These are phyloP conservation scores for Miscanthus lutarioriparius DNA, from an alignment of 176 grass and related monocot species.

Conservation along the genomic window DNA sequence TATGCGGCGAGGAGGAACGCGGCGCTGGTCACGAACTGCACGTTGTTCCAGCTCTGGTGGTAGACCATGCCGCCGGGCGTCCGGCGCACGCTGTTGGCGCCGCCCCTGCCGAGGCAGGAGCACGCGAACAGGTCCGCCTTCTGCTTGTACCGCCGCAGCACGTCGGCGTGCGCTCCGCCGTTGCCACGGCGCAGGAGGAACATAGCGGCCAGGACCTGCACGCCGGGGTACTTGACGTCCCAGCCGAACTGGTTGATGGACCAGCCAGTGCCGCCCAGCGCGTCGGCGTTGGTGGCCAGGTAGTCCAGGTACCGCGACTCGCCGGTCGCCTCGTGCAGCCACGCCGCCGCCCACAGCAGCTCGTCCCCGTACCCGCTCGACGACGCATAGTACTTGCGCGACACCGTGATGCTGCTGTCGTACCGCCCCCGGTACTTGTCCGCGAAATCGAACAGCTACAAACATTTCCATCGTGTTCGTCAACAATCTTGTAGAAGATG, in stretches of 20 bases:
- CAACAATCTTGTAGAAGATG: no score
- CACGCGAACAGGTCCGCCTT: constrained; percentile 79
- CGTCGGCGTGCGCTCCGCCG: constrained; percentile 34
- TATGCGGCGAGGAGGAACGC: constrained; percentile 76
- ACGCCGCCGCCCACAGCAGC: constrained; percentile 87
- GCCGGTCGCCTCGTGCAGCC: constrained; percentile 62
- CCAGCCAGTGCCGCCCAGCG: constrained; percentile 77
- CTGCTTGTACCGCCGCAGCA: constrained; percentile 65
- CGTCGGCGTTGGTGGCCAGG: constrained; percentile 66
- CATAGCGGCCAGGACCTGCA: constrained; percentile 72
- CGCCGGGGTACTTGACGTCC: constrained; percentile 90
- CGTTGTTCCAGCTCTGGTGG: constrained; percentile 81
- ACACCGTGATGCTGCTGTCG: constrained; percentile 72
- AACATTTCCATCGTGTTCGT: background rate
- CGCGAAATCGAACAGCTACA: constrained; percentile 75
- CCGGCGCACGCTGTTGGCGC: constrained; percentile 43
- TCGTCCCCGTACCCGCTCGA: constrained; percentile 83
- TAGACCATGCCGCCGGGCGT: constrained; percentile 74
- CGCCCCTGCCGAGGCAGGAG: constrained; percentile 66
- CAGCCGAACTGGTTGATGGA: constrained; percentile 68
- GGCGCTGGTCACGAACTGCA: constrained; percentile 82
- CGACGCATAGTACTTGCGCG: constrained; percentile 57
- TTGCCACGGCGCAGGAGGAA: constrained; percentile 39
- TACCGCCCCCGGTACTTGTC: constrained; percentile 88
- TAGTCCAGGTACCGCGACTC: constrained; percentile 74